Base-by-base conservation (phyloP, 768 basidiomycete species). In the Russula dissimulans region DNA sequence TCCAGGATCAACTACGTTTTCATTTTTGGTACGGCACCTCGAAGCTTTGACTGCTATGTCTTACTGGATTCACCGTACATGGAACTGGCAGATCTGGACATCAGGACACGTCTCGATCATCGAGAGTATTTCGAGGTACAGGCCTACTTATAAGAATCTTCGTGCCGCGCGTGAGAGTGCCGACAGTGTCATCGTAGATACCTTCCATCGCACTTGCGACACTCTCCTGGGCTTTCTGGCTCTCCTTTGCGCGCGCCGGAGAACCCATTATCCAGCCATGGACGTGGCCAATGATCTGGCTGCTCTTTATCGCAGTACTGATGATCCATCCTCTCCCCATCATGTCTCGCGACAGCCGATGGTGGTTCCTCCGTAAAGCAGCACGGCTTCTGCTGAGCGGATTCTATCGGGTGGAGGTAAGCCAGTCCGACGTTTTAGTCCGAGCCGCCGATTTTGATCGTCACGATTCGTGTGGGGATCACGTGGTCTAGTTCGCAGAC, bases 1-100 rank as follows among this genome's bases (percentile, higher is more conserved):
- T 76, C 85, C 5, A 79, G 88, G 48, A 92, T 99, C 66, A 98
- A 97, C 69, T 95, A 94, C 67, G 80, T 85, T n/a, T 95, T 97
- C 70, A 90, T 95, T 39, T 90, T 95, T 67, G 88, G 88, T 89
- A 60, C 42, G 79, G 66, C 29, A 43, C n/a, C 48, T 10, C 17
- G 10, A 4, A 39, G 45, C 26, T 48, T 34, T 15, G 22, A 15
- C 15, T 39, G 15, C 46, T 10, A 14, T 47, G 5, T 9, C 46
- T 50, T 17, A 18, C 38, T 42, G 5, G n/a, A 32, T 44, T 22
- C 17, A 4, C 12, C 17, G 14, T 26, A 29, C 34, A 26, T n/a
- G n/a, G n/a, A n/a, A n/a, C 22, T 26, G 22, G 22, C 22, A 63
- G 61, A 62, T 22, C 45, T 67, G 18, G 63, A 66, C 47, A 49